Conservation (phyloP, 352 stramenopile genomes). For the Lagenidium giganteum region DNA sequence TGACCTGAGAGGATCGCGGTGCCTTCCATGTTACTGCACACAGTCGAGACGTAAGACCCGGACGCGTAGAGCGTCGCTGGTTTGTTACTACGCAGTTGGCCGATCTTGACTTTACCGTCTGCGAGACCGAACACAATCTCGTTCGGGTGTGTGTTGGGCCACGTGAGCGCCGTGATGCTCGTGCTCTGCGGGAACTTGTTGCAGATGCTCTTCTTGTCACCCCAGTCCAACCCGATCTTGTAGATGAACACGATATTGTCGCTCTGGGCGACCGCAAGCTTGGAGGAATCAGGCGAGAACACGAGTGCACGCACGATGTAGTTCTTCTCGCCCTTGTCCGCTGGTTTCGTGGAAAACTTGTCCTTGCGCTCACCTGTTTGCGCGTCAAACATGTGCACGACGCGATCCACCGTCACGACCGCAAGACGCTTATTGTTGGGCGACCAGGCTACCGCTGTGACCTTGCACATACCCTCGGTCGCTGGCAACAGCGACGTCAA, state of each 20-base stretch:
- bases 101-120: slow-evolving; percentile 93
- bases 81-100: slow-evolving; percentile 92
- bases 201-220: slow-evolving; percentile 95
- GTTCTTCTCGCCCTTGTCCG: slow-evolving; percentile 93
- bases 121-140: slow-evolving; percentile 93
- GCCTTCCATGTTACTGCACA: slow-evolving; percentile 87
- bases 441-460: slow-evolving; percentile 90
- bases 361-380: slow-evolving; percentile 90
- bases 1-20: slow-evolving; percentile 88
- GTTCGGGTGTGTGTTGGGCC: slow-evolving; percentile 87
- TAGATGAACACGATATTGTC: slow-evolving; percentile 98
- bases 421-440: slow-evolving; percentile 91
- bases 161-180: slow-evolving; percentile 87
- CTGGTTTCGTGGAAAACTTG: slow-evolving; percentile 95
- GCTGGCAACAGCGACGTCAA: slow-evolving; percentile 89
- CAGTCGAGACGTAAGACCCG: slow-evolving; percentile 73
- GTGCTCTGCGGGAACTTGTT: slow-evolving; percentile 91
- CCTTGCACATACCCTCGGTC: slow-evolving; percentile 88
- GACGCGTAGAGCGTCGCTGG: slow-evolving; percentile 85
- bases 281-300: slow-evolving; percentile 92
- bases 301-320: slow-evolving; percentile 90
- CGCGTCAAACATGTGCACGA: slow-evolving; percentile 93
- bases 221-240: slow-evolving; percentile 92
- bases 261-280: slow-evolving; percentile 93
- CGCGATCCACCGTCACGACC: slow-evolving; percentile 89